These are phyloP conservation scores for Mycena rebaudengoi DNA, from an alignment of 768 basidiomycete species.

Conservation along the genomic window DNA sequence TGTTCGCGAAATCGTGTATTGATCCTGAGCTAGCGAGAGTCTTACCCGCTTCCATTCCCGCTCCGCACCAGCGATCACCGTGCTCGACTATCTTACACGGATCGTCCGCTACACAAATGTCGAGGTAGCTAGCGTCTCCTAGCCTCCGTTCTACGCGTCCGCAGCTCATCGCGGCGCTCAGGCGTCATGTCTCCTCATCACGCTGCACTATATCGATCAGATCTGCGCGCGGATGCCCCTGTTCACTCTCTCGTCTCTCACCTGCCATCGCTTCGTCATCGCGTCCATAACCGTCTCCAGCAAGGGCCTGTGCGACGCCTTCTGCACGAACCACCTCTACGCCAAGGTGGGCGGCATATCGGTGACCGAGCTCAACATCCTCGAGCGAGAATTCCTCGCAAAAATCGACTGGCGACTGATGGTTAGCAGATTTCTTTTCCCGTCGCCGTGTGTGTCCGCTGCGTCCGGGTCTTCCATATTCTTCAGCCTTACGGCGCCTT, in stretches of 20 bases:
- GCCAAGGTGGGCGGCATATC: slow-evolving; percentile 97
- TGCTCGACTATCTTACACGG: slow-evolving; percentile 92
- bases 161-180: slow-evolving; percentile 39
- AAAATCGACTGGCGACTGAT: slow-evolving; percentile 95
- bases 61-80: slow-evolving; percentile 85
- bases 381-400: slow-evolving; percentile 92
- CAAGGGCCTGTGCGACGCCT: slow-evolving; percentile 95
- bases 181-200: slow-evolving; percentile 84
- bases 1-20: not conserved
- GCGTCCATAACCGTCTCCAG: slow-evolving; percentile 90
- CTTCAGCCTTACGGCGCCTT: slow-evolving; percentile 26
- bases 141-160: not conserved
- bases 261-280: slow-evolving; percentile 97
- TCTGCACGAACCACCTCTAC: slow-evolving; percentile 94
- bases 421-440: slow-evolving; percentile 64
- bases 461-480: slow-evolving; percentile 15
- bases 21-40: slow-evolving; percentile 66
- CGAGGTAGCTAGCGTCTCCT: slow-evolving; percentile 64
- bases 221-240: slow-evolving; percentile 87
- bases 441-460: slow-evolving; percentile 20
- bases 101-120: slow-evolving; percentile 96
- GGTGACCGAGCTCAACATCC: slow-evolving; percentile 88
- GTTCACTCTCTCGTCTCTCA: slow-evolving; percentile 95
- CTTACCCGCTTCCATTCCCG: slow-evolving; percentile 97
- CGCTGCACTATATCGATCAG: slow-evolving; percentile 91